phyloP scores from a whole-genome alignment of 2,329 filamentous ascomycete species.

The Zymoseptoria pseudotritici region DNA sequence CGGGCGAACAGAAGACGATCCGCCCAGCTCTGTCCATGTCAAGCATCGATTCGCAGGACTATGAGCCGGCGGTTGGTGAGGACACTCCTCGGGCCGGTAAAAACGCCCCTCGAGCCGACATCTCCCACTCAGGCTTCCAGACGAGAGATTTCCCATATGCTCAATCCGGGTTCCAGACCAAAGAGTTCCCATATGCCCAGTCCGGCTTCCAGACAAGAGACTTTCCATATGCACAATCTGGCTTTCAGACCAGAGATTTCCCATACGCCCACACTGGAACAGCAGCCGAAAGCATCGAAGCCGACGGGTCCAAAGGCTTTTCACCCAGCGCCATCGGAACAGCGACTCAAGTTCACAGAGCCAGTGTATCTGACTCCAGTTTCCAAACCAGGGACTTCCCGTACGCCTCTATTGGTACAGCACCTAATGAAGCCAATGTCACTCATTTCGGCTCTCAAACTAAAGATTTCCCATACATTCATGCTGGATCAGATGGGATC shows the following conservation, averaged over 20 bases:
- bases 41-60: slow-evolving; percentile 35
- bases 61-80: slow-evolving; percentile 21
- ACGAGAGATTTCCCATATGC: not conserved
- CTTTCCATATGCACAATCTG: slow-evolving; percentile 23
- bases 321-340: too few species aligned
- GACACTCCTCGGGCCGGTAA: not conserved
- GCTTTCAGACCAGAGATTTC: not conserved
- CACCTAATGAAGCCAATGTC: not conserved
- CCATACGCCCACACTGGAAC: not conserved
- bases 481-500: slow-evolving; percentile 4
- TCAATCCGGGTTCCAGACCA: slow-evolving; percentile 4
- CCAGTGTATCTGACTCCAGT: slow-evolving; percentile 3
- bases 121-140: slow-evolving; percentile 3
- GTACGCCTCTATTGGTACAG: not conserved
- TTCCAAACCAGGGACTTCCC: not conserved
- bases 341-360: slow-evolving; percentile 4
- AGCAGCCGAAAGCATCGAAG: not conserved
- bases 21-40: slow-evolving; percentile 10
- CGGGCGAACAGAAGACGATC: slow-evolving; percentile 4
- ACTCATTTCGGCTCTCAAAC: slow-evolving; percentile 3
- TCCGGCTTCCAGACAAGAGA: slow-evolving; percentile 9
- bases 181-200: not conserved
- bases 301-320: not conserved
- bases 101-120: not conserved
- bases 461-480: not conserved